Evolutionary conservation across 495 filamentous ascomycete species (phyloP), one percentile per base, ranked within the genome.

Genomic region (Aspergillus hancockii): DNA sequence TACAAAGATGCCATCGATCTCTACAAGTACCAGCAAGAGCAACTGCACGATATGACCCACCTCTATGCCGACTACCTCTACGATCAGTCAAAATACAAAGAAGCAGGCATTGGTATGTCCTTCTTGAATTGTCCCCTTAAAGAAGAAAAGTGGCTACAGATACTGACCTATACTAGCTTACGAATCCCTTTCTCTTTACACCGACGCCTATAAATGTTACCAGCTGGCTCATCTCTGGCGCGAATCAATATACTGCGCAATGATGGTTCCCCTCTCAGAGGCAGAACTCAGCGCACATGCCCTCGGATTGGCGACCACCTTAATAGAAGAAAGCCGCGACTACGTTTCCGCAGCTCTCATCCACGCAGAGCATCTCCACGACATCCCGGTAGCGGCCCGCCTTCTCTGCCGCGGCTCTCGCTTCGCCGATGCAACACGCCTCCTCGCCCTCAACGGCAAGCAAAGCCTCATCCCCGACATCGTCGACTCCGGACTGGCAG

Each of bases 171-270:
- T 16, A 9, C n/a, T 81, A 74, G 91, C 90, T 8, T 94, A 94
- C 68, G 93, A 97, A 74, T 97, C 85, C 34, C 86, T 98, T n/a
- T 71, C 72, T 10, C 78, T 90, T 61, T 89, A 90, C 65, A 57
- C 74, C 16, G 76, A 84, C 28, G 94, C 94, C 3, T 90, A 87
- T 59, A 83, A 85, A 63, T 88, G 85, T 67, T 98, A 93, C 73
- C 84, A 88, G 56, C 82, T 85, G 14, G 90, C 91, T n/a, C 86
- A 88, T 30, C 83, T 86, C 65, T 98, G 94, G 94, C 90, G 88
- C 58, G 93, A 98, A 72, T 89, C 90, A 12, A 81, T 98, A 60
- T 92, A 88, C 73, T 79, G 77, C 59, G 90, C 90, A 8, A 83
- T 85, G 55, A 84, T 90, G 62, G 83, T 86, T 6, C 81, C 85